Evolutionary conservation across 225 moss, liverwort and hornwort species (phyloP), one percentile per base, ranked within the genome.

Genomic region (Polytrichum formosum): DNA sequence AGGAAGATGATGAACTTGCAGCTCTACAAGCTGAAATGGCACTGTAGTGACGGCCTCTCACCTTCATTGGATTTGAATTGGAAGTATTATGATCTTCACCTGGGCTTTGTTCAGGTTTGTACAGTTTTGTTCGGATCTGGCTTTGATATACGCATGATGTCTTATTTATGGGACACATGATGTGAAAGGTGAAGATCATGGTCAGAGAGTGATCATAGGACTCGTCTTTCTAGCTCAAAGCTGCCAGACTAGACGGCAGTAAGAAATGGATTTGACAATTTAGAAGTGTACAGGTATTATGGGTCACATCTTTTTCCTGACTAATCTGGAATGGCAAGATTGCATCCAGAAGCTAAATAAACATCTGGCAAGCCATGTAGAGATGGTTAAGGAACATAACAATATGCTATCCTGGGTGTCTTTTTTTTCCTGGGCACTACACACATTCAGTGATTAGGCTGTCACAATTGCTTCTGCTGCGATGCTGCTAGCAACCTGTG

Each of bases 21-120:
- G 86, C 86, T 53, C 80, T 87, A 25, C 86, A 87, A 80, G 86
- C 86, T 54, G 86, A 87, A 71, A 87, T 87, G 86, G 86, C 86
- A 63, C 86, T 87, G 56, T 87, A 83, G 76, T 65, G 72, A 80
- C 71, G 62, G 72, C 28, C 55, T 29, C 31, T 53, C 66, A 63
- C 25, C 62, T n/a, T 7, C 53, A 29, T 73, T 6, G 21, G 72
- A 37, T 69, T 71, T 68, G 53, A 54, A 66, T 63, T 65, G 67
- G 75, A 71, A 72, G 65, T 68, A 68, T 65, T 61, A 72, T 72
- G 79, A 76, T 77, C 82, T 74, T 77, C 79, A 63, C 85, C 35
- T 72, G 72, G 56, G 63, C 74, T 78, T 82, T 79, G 77, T 85
- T 75, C 71, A 77, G 82, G 82, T 85, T 85, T 85, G 82, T 77